Evolutionary conservation across 1,284 basidiomycete genomes (phyloP), one percentile per base, ranked within the genome.

Genomic region (Tremellales sp.): DNA sequence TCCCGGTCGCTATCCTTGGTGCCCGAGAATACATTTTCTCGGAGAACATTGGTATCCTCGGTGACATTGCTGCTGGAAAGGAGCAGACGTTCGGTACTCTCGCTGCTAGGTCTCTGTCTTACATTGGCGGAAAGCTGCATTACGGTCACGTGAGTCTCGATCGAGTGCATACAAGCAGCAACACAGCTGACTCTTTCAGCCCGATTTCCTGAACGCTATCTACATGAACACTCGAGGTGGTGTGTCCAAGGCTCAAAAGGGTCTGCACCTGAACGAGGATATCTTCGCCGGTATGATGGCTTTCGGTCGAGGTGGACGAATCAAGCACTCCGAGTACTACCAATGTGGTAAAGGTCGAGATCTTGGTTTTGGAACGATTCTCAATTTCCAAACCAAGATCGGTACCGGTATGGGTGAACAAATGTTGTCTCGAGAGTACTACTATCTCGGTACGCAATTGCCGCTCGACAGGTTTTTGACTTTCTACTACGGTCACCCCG

Each of bases 361-460:
- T 79, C 84, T 98, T 54, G 96, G 96, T 37, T 98, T 98, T 74
- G 94, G 94, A 41, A 98, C 94, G 25, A 98, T 98, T 71, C 77
- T 98, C 63, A 98, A 98, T 76, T 98, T 98, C 85, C 89, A 92
- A 80, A 98, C 94, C 56, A 98, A 98, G 82, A 92, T 98, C 58
- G 94, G 96, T 27, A 97, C 93, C 40, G 96, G 96, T 77, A 98
- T 98, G 94, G 96, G 94, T 48, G 96, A 98, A 75, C 94, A 98
- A 75, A 93, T 97, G 89, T 82, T 98, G 60, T 96, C 90, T 76
- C 84, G 94, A 64, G 94, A 98, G 77, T 97, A 98, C 77, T 98
- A 98, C 77, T 98, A 98, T 74, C 77, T 98, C 58, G 96, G 94
- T 46, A 98, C 96, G n/a, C 94, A 98, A 73, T 82, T 98, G 41